Base-by-base conservation (phyloP, 2,329 filamentous ascomycete species). In the Paramyrothecium sp. region DNA sequence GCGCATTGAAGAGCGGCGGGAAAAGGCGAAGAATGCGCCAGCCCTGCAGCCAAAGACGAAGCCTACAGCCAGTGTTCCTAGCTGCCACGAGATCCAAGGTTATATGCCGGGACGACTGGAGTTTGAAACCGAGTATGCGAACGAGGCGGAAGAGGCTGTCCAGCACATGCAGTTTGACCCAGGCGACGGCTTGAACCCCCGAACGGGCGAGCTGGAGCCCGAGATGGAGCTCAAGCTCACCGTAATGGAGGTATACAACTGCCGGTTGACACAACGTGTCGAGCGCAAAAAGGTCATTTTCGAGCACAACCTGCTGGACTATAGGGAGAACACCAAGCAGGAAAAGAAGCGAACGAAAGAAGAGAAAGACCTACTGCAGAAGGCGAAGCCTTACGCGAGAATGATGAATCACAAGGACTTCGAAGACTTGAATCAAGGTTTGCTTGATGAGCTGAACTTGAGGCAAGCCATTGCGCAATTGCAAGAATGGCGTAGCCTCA, bases 111-210 rank as follows among this genome's bases (percentile, higher is more conserved):
- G 95, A 49, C 92, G 95, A 46, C 76, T 99, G 62, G 95, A 99
- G 69, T 99, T 99, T 62, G 95, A 99, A 79, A 97, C 91, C 0
- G 95, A 99, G 68, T 95, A 97, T 70, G 91, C 94, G 68, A 99
- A 99, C 68, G 95, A 99, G 68, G 95, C 95, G 1, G 95, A 99
- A 76, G 96, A 98, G 75, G 94, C 94, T 0, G 95, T 99, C 2
- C 95, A 99, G 72, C 88, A 96, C 61, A 98, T 99, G 93, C 90
- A 96, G 62, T 99, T 99, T 68, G 94, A 98, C 57, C 94, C 95
- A 0, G 95, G 95, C 23, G 94, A 97, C 74, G 95, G 95, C 57
- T 81, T 96, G 63, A 96, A 97, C 68, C 88, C 90, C 1, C 78
- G 82, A 3, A 97, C 92, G 0, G 90, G 91, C 60, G 89, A 96